Evolutionary conservation across 192 early-diverging fungal genomes (phyloP), one percentile per base, ranked within the genome.

Genomic region (Kickxella alabastrina): DNA sequence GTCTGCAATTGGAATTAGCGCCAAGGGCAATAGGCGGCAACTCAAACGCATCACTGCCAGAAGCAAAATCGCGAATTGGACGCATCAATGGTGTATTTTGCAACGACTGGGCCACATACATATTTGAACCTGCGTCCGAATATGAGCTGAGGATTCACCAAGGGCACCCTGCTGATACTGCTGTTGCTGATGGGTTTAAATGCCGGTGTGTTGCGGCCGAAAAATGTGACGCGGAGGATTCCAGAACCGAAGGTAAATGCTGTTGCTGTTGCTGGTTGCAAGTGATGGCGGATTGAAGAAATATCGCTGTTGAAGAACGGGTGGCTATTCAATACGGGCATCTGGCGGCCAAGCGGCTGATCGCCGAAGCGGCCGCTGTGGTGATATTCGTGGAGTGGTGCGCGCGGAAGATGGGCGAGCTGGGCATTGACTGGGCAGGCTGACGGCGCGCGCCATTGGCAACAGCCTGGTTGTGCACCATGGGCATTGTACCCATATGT

Each of bases 371-470:
- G 37, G 38, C 18, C 24, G 40, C 22, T 9, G 25, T n/a, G n/a
- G n/a, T n/a, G n/a, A n/a, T n/a, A n/a, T n/a, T n/a, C n/a, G n/a
- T n/a, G n/a, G n/a, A 13, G 32, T 21, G 15, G 42, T 47, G 52
- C 38, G 59, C 52, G 14, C 52, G 52, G 39, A 62, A 34, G 10
- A 31, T 62, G n/a, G 70, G 70, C 38, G 70, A 74, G 52, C 40
- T 74, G 38, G 70, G 70, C 63, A 74, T 62, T 22, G 70, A 74
- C 52, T 74, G 70, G 9, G 70, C 38, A 26, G 48, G 52, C 17
- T 21, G 52, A 25, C 46, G 21, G 17, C 49, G 42, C 27, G 15
- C 48, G 17, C 26, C 2, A 17, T 17, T n/a, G 15, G 36, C 35
- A 2, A 23, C 22, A 35, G 34, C 25, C 24, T 45, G 32, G 31